Conservation (phyloP, 192 early-diverging fungal genomes). For the Coemansia sp. region DNA sequence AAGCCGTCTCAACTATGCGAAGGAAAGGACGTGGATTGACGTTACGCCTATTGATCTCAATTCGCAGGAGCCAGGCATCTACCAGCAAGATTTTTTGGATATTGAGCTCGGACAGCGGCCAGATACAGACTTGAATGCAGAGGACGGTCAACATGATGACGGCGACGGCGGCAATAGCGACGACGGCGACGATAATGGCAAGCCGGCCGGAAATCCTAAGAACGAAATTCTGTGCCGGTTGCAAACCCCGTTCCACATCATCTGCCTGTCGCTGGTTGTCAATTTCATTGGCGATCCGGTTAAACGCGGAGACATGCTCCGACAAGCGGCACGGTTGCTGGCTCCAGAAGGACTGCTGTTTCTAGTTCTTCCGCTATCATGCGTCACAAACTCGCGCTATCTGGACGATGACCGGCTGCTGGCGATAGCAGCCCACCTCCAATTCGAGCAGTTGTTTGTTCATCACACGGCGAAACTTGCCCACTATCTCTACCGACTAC, state of each 20-base stretch:
- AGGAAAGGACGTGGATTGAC: conserved; percentile 63
- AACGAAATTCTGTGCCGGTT: conserved; percentile 9
- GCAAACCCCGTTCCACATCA: conserved; percentile 68
- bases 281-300: conserved; percentile 82
- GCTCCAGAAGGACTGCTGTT: conserved; percentile 60
- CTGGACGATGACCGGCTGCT: conserved; percentile 69
- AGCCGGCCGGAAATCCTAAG: neutral
- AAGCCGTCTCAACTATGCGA: conserved; percentile 68
- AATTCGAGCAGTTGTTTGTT: conserved; percentile 56
- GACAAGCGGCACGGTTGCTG: conserved; percentile 51
- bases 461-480: conserved; percentile 77
- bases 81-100: conserved; percentile 80
- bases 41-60: conserved; percentile 84
- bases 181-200: too few relatives aligned
- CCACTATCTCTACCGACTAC: conserved; percentile 66
- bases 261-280: conserved; percentile 79
- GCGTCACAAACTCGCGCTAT: conserved; percentile 81
- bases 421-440: conserved; percentile 60
- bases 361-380: conserved; percentile 77
- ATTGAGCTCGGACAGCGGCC: conserved; percentile 9
- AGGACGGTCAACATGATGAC: too few relatives aligned
- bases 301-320: conserved; percentile 68
- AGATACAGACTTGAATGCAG: too few relatives aligned
- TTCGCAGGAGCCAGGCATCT: conserved; percentile 67
- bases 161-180: conserved; percentile 10